These are phyloP conservation scores for Epichloe elymi DNA, from an alignment of 2,329 filamentous ascomycete genomes.

Conservation along the genomic window DNA sequence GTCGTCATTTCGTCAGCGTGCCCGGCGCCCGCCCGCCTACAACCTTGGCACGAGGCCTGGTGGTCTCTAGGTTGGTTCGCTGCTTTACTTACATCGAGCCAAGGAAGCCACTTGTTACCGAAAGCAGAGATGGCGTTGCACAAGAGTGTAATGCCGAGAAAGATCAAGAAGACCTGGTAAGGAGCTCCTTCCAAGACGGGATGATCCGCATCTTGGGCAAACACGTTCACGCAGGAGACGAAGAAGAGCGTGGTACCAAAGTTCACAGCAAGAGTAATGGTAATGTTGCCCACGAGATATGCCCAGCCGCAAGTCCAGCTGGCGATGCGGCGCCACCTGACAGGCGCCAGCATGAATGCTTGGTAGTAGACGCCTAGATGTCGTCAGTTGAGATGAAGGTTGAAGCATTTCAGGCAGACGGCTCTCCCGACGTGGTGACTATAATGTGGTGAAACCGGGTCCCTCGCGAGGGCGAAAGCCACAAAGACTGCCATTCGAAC, in stretches of 20 bases:
- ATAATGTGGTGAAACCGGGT: too few relatives aligned
- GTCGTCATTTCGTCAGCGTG: not conserved
- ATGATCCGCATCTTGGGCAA: slow-evolving; percentile 29
- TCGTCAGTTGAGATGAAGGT: not conserved
- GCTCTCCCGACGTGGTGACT: too few relatives aligned
- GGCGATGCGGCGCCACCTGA: slow-evolving; percentile 45
- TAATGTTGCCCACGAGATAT: slow-evolving; percentile 68
- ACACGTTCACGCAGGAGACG: slow-evolving; percentile 42
- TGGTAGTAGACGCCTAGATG: slow-evolving; percentile 54
- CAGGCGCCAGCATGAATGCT: slow-evolving; percentile 58
- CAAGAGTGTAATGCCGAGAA: slow-evolving; percentile 52
- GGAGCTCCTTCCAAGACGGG: slow-evolving; percentile 32
- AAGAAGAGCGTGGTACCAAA: slow-evolving; percentile 61
- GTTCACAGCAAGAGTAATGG: slow-evolving; percentile 71
- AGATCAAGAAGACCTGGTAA: slow-evolving; percentile 60
- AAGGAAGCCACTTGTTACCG: slow-evolving; percentile 53
- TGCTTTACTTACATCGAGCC: slow-evolving; percentile 51
- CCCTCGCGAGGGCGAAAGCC: not conserved
- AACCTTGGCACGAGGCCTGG: slow-evolving; percentile 4
- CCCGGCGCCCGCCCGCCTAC: not conserved
- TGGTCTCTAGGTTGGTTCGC: not conserved
- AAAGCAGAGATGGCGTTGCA: slow-evolving; percentile 54
- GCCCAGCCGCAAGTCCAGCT: slow-evolving; percentile 66
- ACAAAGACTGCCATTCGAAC: not conserved
- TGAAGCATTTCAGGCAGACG: too few relatives aligned